A percentile compares a stretch with the other conserved stretches of the same genome.
phyloP scores from a whole-genome alignment of 352 stramenopile species.

The Aphanomyces stellatus region DNA sequence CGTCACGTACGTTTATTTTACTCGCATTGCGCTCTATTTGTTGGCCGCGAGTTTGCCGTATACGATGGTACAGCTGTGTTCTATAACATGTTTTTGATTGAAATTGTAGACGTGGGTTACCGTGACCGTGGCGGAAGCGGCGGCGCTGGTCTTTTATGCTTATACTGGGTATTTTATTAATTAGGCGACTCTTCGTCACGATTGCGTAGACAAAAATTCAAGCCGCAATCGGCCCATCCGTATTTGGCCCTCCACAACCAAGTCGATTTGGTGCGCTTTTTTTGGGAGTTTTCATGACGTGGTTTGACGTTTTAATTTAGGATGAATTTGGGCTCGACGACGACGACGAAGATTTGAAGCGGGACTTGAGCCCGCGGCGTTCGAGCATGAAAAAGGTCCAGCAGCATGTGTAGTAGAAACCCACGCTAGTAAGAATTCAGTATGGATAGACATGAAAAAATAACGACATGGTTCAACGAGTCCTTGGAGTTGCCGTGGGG shows the following conservation, averaged over 20 bases:
- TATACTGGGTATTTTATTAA: constrained; percentile 65
- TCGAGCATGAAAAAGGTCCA: neutral
- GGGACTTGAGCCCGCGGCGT: neutral
- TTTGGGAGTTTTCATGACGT: constrained; percentile 17
- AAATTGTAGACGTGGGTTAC: constrained; percentile 45
- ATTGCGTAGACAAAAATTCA: constrained; percentile 62
- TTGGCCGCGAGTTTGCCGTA: constrained; percentile 89
- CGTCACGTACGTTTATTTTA: constrained; percentile 98
- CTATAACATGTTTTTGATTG: neutral
- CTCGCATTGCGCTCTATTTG: constrained; percentile 93
- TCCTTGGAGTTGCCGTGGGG: too few relatives aligned
- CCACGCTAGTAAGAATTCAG: neutral
- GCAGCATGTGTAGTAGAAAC: neutral
- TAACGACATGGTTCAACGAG: neutral
- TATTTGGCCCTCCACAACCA: constrained; percentile 81
- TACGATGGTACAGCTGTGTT: constrained; percentile 53
- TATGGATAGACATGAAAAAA: neutral
- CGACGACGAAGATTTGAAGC: constrained; percentile 13
- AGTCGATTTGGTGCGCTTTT: constrained; percentile 55
- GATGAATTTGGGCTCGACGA: constrained; percentile 54
- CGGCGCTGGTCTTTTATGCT: constrained; percentile 89
- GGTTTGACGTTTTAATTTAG: constrained; percentile 8
- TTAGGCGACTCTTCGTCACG: neutral
- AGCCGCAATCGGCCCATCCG: constrained; percentile 83
- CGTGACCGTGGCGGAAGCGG: constrained; percentile 56